Percentiles rank a stretch among this genome's conserved stretches.
phyloP scores from a whole-genome alignment of 768 basidiomycete species.

The Arthromyces matolae region DNA sequence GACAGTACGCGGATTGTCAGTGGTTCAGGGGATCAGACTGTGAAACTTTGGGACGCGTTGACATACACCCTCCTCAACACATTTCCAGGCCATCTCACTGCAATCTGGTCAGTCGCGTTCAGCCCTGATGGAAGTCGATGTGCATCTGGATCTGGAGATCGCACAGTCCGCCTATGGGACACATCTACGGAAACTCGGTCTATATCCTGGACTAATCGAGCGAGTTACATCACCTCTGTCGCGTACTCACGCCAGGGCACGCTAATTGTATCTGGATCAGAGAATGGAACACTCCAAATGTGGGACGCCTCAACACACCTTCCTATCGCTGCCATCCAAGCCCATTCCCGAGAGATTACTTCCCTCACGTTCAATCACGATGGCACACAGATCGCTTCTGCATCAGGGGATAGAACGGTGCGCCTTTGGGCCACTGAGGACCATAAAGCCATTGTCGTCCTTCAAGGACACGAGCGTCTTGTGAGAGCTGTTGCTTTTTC shows the following conservation, averaged over 20 bases:
- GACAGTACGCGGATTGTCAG: slow-evolving; percentile 8
- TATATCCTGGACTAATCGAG: slow-evolving; percentile 3
- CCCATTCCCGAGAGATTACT: slow-evolving; percentile 3
- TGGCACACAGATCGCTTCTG: slow-evolving; percentile 7
- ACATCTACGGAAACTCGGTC: slow-evolving; percentile 6
- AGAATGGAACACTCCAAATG: slow-evolving; percentile 6
- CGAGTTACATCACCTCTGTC: slow-evolving; percentile 9
- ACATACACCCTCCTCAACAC: slow-evolving; percentile 3
- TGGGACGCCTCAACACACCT: slow-evolving; percentile 10
- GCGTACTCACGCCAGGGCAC: slow-evolving; percentile 4
- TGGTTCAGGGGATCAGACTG: slow-evolving; percentile 10
- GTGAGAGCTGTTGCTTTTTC: slow-evolving; percentile 10
- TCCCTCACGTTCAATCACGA: slow-evolving; percentile 2
- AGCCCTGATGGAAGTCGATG: slow-evolving; percentile 9
- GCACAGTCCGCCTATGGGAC: slow-evolving; percentile 10
- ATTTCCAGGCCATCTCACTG: slow-evolving; percentile 6
- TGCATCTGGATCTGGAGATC: slow-evolving; percentile 11
- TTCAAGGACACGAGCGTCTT: slow-evolving; percentile 8
- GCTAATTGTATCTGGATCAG: slow-evolving; percentile 4
- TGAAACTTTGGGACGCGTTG: slow-evolving; percentile 8
- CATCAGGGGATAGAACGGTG: slow-evolving; percentile 7
- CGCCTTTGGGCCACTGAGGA: slow-evolving; percentile 3
- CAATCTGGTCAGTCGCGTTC: slow-evolving; percentile 6
- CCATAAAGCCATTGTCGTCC: background rate
- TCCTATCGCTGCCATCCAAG: slow-evolving; percentile 2